Conservation (phyloP, 148 eudicot genomes). For the Mesembryanthemum crystallinum region DNA sequence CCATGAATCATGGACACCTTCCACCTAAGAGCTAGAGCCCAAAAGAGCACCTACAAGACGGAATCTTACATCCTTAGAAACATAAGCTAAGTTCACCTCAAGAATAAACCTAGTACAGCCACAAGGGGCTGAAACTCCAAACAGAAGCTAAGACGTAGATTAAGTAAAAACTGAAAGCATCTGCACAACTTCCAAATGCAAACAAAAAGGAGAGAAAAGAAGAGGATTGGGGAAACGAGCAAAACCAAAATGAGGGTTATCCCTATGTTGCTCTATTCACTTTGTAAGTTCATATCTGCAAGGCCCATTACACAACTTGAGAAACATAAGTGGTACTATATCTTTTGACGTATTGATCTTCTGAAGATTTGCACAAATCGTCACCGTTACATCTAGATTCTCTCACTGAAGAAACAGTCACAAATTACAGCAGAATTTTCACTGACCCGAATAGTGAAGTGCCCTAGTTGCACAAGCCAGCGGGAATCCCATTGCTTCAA, state of each 20-base stretch:
- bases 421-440: conserved; percentile 4
- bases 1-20: no score
- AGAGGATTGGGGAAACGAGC: neutral
- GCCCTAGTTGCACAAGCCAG: conserved; percentile 57
- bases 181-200: neutral
- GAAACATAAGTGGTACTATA: neutral
- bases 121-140: no score
- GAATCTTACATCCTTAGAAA: no score
- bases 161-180: neutral
- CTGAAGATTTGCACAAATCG: neutral
- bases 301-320: neutral
- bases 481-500: conserved; percentile 78
- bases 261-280: neutral
- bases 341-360: neutral
- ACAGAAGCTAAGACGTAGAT: neutral
- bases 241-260: neutral
- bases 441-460: conserved; percentile 66
- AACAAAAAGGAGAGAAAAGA: neutral
- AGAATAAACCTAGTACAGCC: no score
- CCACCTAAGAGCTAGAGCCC: no score
- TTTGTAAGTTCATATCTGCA: neutral
- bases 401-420: neutral
- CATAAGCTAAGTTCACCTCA: no score
- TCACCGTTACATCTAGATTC: neutral
- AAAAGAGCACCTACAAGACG: no score